Evolutionary conservation across 2,329 filamentous ascomycete genomes (phyloP).

Genomic region (Alternaria postmessia): DNA sequence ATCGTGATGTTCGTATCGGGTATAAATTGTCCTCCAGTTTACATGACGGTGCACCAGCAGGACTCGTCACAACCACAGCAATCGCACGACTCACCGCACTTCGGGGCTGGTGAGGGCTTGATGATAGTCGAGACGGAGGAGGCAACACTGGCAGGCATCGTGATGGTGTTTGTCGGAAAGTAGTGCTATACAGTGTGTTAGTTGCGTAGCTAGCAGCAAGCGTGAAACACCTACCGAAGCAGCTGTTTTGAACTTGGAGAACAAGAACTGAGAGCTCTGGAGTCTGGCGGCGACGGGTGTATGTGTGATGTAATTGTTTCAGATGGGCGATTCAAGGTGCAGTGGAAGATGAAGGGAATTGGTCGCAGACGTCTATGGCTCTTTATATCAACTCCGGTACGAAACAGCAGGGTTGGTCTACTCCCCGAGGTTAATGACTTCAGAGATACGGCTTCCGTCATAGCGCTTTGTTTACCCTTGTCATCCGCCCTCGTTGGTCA

Average conservation of each 20-base stretch:
- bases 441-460: slow-evolving; percentile 1
- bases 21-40: not conserved
- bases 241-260: not conserved
- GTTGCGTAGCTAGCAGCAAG: not conserved
- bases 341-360: not conserved
- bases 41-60: slow-evolving; percentile 29
- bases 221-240: not conserved
- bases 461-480: slow-evolving; percentile 10
- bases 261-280: not conserved
- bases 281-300: not conserved
- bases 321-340: not conserved
- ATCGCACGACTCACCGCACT: slow-evolving; percentile 48
- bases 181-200: slow-evolving; percentile 1
- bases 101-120: slow-evolving; percentile 46
- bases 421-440: not conserved
- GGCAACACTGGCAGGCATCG: slow-evolving; percentile 45
- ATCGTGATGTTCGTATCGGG: not conserved
- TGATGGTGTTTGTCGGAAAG: slow-evolving; percentile 14
- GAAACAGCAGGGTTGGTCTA: not conserved
- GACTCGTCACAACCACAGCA: slow-evolving; percentile 52
- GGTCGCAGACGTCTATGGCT: not conserved
- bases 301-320: not conserved
- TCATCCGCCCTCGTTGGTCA: slow-evolving; percentile 11
- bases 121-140: slow-evolving; percentile 49
- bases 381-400: slow-evolving; percentile 15